Base-by-base conservation (phyloP, 305 asterid genomes). In the Fraxinus latifolia region DNA sequence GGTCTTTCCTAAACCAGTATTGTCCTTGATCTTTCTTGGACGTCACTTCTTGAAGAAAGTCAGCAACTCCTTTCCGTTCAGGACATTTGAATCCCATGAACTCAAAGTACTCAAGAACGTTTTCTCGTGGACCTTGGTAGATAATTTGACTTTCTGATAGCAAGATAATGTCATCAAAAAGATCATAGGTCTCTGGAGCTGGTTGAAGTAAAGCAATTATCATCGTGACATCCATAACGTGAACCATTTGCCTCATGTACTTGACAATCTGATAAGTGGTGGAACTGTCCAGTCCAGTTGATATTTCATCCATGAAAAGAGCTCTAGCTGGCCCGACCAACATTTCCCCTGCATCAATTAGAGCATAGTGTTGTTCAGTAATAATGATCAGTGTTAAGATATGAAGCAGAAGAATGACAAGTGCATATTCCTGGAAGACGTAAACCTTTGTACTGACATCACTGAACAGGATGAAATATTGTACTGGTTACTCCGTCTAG, bases 271-370 rank as follows among this genome's bases (percentile, higher is more conserved):
- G 92, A 68, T 83, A 90, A 1, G 92, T 90, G 60, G 94, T 90
- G 62, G 94, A 90, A 76, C 94, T 90, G 86, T 90, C 94, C 68
- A 90, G 80, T 31, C 94, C 94, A 14, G 90, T 90, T 23, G 94
- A 90, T 78, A 89, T 89, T 83, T 89, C 94, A 25, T 90, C 94
- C 91, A 90, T 90, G 82, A 89, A 80, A 71, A 89, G 79, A 77
- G 79, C 93, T 85, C 80, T 86, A 70, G 91, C 91, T 11, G 92
- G 86, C 7, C 93, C 93, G 0, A 87, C 90, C 83, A 90, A 75
- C 94, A 90, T 90, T 76, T 90, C 94, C 11, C 93, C 93, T 89
- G 82, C 74, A 79, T 27, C 73, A 65, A 27, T 25, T 25, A 65
- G 34, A 11, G 34, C 34, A 65, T 3, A 65, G 14, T 3, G 17